Evolutionary conservation across 2,329 filamentous ascomycete genomes (phyloP), one percentile per base, ranked within the genome.

Genomic region (Ustulina deusta): DNA sequence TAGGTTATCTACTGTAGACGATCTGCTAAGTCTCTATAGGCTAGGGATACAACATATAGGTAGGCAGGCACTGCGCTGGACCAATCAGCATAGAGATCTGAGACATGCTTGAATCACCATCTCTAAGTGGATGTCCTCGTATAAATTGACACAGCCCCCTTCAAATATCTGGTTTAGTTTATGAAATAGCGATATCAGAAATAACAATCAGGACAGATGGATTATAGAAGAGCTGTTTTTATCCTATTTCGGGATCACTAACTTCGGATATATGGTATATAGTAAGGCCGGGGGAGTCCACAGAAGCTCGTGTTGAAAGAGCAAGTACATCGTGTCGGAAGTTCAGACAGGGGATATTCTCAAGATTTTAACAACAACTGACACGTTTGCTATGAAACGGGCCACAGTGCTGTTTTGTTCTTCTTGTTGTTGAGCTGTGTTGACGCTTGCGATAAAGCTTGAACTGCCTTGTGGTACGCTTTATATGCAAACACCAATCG

Each of bases 261-360:
- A 42, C 4, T 48, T 49, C 25, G n/a, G 34, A 17, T 62, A 27
- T 42, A 22, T 13, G 20, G 27, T 5, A 7, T 49, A 9, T 17
- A 49, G 22, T 54, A 22, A 48, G 59, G 20, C 20, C 29, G 10
- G 29, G 46, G 25, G 22, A 59, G 32, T 22, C 61, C 61, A 29
- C 56, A 68, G 61, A 32, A 64, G 49, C 65, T 68, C 61, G 65
- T 68, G 63, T 68, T 55, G 38, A 38, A 32, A 42, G 42, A 51
- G 34, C 42, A 32, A 60, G n/a, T 15, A 40, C n/a, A 20, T 25
- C 48, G 27, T 32, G 56, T 54, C 13, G 15, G 52, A 25, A 29
- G 20, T 6, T 32, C 6, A 54, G 64, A 52, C 52, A 58, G 36
- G 59, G 59, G 64, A 29, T 66, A n/a, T 61, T 42, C 13, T 27